A percentile compares a stretch with the other conserved stretches of the same genome.
phyloP scores from a whole-genome alignment of 495 filamentous ascomycete species.

The Trichocladium antarcticum region DNA sequence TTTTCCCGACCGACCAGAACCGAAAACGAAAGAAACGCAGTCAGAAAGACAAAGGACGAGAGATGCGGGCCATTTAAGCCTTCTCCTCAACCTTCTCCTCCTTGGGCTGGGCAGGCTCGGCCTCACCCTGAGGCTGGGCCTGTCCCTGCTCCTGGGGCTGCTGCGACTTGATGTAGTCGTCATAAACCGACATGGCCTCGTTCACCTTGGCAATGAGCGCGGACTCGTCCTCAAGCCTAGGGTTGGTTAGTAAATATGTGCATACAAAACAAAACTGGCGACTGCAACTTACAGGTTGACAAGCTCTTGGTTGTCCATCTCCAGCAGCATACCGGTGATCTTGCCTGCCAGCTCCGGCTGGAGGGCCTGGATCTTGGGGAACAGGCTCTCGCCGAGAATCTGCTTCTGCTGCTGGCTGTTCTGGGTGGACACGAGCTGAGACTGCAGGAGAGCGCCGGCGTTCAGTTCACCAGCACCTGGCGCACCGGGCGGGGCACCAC shows the following conservation, averaged over 20 bases:
- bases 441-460: slow-evolving; percentile 35
- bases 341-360: slow-evolving; percentile 95
- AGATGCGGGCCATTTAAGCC: slow-evolving; percentile 25
- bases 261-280: not conserved
- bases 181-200: slow-evolving; percentile 91
- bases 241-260: slow-evolving; percentile 18
- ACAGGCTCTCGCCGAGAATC: slow-evolving; percentile 90
- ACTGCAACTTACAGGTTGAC: slow-evolving; percentile 74
- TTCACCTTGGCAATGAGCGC: slow-evolving; percentile 91
- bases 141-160: slow-evolving; percentile 4
- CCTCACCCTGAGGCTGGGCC: slow-evolving; percentile 20
- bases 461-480: slow-evolving; percentile 26
- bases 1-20: slow-evolving; percentile 34
- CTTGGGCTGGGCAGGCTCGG: slow-evolving; percentile 36
- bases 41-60: slow-evolving; percentile 10
- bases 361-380: slow-evolving; percentile 90
- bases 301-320: slow-evolving; percentile 95
- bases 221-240: slow-evolving; percentile 76
- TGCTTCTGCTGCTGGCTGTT: slow-evolving; percentile 83
- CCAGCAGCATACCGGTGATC: slow-evolving; percentile 98
- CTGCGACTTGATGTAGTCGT: slow-evolving; percentile 92
- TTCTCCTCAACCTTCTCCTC: slow-evolving; percentile 50
- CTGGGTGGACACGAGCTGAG: slow-evolving; percentile 39
- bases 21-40: slow-evolving; percentile 12
- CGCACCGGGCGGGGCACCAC: slow-evolving; percentile 22